Evolutionary conservation across 1,284 basidiomycete genomes (phyloP), one percentile per base, ranked within the genome.

Genomic region (Sporisorium sorghi): DNA sequence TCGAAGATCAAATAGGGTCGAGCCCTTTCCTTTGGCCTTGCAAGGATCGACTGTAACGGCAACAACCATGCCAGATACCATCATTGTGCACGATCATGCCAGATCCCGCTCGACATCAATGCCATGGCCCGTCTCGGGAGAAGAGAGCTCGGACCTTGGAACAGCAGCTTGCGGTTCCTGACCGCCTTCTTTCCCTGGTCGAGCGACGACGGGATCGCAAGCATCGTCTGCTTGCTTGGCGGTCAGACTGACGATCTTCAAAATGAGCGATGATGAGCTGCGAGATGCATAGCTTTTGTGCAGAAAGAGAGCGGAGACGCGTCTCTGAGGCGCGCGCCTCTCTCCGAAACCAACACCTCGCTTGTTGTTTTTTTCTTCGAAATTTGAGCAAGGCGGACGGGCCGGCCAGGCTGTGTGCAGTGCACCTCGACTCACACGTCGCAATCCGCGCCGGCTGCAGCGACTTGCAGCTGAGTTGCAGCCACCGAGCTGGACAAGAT

Each of bases 331-430:
- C n/a, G n/a, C 12, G 11, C 35, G 21, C 10, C 30, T 40, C 39
- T 48, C 47, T 53, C 43, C 43, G 65, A 67, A 53, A 67, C 64
- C 64, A 67, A 67, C 58, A 67, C 64, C 37, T 15, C n/a, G n/a
- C 37, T 40, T 40, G 37, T 40, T 40, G 17, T 40, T 40, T 40
- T 39, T 39, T 7, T 39, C 11, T 26, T 11, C 14, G 9, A 48
- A 48, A 19, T 30, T 33, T n/a, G n/a, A n/a, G n/a, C 3, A 10
- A 49, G 32, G 21, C 21, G 33, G 42, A 24, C 33, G 51, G 37
- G 57, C 51, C 33, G 49, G 48, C 26, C 37, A 40, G 32, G 56
- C 57, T 59, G 51, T 57, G 60, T 54, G 57, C 58, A 21, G 28
- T 39, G 62, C 62, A 53, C 32, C n/a, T 35, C 30, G 17, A 52